Percentiles rank a stretch among this genome's conserved stretches.
phyloP scores from a whole-genome alignment of 164 flowering plant species.

The Akebia trifoliata region DNA sequence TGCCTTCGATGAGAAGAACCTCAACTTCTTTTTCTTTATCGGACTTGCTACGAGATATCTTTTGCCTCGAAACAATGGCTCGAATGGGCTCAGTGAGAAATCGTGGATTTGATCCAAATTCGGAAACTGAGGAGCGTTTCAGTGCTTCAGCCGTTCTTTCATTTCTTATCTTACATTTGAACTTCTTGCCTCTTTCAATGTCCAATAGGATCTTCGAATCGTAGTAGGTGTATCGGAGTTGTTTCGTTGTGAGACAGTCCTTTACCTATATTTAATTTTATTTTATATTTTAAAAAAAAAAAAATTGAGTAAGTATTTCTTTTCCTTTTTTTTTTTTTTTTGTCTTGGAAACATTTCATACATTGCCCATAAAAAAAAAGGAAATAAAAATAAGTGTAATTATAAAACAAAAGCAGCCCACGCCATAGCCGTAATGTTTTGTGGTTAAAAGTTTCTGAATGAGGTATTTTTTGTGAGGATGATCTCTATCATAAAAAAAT shows the following conservation, averaged over 20 bases:
- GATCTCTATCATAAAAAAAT: too few relatives aligned
- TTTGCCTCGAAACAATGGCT: slow-evolving; percentile 7
- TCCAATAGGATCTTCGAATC: background rate
- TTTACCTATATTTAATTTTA: background rate
- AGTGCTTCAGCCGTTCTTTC: background rate
- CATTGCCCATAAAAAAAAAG: too few relatives aligned
- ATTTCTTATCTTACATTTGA: background rate
- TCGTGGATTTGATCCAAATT: slow-evolving; percentile 12
- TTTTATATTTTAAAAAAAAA: background rate
- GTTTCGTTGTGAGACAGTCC: slow-evolving; percentile 8
- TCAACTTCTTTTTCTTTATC: slow-evolving; percentile 16
- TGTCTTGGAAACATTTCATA: too few relatives aligned
- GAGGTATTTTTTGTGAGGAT: too few relatives aligned
- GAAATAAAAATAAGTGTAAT: too few relatives aligned
- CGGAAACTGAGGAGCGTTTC: slow-evolving; percentile 1
- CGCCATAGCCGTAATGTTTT: too few relatives aligned
- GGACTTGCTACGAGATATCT: slow-evolving; percentile 2
- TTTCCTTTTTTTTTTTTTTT: too few relatives aligned
- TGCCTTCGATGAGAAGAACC: slow-evolving; percentile 10
- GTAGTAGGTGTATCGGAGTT: slow-evolving; percentile 10
- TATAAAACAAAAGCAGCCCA: too few relatives aligned
- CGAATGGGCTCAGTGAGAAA: slow-evolving; percentile 4
- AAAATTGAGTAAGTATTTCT: too few relatives aligned
- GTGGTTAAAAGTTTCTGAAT: too few relatives aligned
- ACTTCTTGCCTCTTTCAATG: background rate